Evolutionary conservation across 1,139 yeast genomes (phyloP), one percentile per base, ranked within the genome.

Genomic region (Yamadazyma friedrichii): DNA sequence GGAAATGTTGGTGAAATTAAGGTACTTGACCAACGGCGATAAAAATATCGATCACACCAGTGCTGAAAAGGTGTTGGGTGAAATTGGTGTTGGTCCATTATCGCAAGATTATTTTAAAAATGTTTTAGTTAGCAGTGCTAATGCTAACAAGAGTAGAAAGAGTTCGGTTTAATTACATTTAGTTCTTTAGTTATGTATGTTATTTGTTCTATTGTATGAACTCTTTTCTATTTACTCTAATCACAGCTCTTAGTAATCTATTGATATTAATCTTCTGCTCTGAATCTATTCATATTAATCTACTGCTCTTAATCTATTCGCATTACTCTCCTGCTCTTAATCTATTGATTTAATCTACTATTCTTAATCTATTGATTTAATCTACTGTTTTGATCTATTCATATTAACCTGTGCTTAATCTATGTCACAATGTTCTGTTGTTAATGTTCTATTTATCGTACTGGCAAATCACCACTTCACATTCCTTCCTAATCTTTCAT

Each of bases 1-100:
- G 12, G 95, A 86, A 56, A 66, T 86, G 45, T 76, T 82, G 36
- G 73, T 83, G 58, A 74, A 74, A 49, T 65, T 86, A 47, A 79
- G 81, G 53, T 73, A 71, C 31, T 62, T 85, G 59, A 53, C 76
- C 59, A 52, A 55, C 46, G 36, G 50, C 50, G 42, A 54, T 15
- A 52, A 50, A 64, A 43, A 47, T 42, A 58, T 53, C 50, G 76
- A 76, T 15, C 78, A 82, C 51, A 87, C 96, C 2, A 83, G 91
- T 57, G 96, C 95, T 0, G 96, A 88, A 57, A 62, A 73, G 33
- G 87, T 88, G 1, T 67, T 88, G 47, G 84, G 91, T 0, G 78
- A 78, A 51, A 84, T 87, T 42, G 95, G 95, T 1, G 91, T 87
- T 5, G 94, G 94, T 1, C 91, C 93, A 2, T 64, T 84, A 42